Evolutionary conservation across 306 rosid genomes (phyloP).

Genomic region (Luffa aegyptiaca): DNA sequence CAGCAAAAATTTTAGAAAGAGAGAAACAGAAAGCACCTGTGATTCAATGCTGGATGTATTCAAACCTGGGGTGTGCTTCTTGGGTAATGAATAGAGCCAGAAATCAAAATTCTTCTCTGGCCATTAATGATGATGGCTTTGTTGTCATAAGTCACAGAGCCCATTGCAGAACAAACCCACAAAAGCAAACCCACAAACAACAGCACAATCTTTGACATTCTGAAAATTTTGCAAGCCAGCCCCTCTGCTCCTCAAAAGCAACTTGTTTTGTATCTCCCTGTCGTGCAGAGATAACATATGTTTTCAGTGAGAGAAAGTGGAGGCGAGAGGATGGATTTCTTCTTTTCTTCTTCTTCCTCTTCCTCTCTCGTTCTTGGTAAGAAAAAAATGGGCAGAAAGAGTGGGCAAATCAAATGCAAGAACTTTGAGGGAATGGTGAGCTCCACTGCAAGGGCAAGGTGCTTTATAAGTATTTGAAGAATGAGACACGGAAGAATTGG

Average conservation of each 20-base stretch:
- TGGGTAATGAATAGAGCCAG: slow-evolving; percentile 97
- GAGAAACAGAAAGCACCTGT: neutral
- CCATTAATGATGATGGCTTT: slow-evolving; percentile 64
- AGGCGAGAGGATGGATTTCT: neutral
- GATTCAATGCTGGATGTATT: slow-evolving; percentile 16
- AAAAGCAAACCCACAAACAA: slow-evolving; percentile 14
- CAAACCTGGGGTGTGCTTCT: slow-evolving; percentile 90
- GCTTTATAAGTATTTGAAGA: slow-evolving; percentile 28
- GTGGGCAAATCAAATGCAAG: slow-evolving; percentile 4
- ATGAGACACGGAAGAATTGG: slow-evolving; percentile 8
- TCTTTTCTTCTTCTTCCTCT: neutral
- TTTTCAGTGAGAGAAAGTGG: neutral
- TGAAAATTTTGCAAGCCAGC: neutral
- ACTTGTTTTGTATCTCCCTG: slow-evolving; percentile 1
- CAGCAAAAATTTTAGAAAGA: neutral
- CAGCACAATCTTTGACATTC: slow-evolving; percentile 18
- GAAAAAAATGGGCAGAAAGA: slow-evolving; percentile 10
- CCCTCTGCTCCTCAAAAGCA: slow-evolving; percentile 12
- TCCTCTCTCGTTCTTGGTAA: neutral
- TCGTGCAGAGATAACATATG: neutral
- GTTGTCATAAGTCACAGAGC: slow-evolving; percentile 63
- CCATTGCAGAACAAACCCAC: slow-evolving; percentile 28
- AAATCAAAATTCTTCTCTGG: slow-evolving; percentile 54
- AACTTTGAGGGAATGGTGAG: slow-evolving; percentile 12
- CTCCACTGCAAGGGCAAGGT: slow-evolving; percentile 6